Conservation (phyloP, 2,329 filamentous ascomycete genomes). For the Botrytis squamosa region DNA sequence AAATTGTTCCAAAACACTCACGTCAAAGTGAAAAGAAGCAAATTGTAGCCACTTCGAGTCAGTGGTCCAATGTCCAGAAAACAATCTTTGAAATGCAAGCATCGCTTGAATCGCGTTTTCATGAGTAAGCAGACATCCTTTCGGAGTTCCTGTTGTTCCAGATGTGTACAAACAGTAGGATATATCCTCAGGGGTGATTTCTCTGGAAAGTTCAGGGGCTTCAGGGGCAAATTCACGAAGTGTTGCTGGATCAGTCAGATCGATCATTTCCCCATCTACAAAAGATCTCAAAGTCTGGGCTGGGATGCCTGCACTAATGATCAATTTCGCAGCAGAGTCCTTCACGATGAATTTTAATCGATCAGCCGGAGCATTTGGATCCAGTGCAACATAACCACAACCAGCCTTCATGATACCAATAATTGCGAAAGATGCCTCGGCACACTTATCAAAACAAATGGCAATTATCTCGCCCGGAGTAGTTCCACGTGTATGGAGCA, state of each 20-base stretch:
- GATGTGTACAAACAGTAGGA: constrained; percentile 42
- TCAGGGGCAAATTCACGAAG: constrained; percentile 28
- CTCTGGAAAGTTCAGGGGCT: constrained; percentile 30
- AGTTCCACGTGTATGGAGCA: constrained; percentile 54
- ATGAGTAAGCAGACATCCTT: constrained; percentile 76
- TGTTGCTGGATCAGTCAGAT: constrained; percentile 32
- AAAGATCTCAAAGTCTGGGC: constrained; percentile 41
- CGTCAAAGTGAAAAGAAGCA: constrained; percentile 91
- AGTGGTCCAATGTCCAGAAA: constrained; percentile 69
- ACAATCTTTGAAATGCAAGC: constrained; percentile 79
- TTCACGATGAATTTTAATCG: constrained; percentile 38
- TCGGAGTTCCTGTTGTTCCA: constrained; percentile 42
- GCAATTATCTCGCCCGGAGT: constrained; percentile 50
- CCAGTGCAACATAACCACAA: constrained; percentile 43
- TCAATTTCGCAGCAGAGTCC: constrained; percentile 65
- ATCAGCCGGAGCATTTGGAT: constrained; percentile 41
- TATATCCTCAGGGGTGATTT: constrained; percentile 33
- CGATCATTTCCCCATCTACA: constrained; percentile 28
- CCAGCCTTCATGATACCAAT: constrained; percentile 42
- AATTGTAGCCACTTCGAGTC: constrained; percentile 86
- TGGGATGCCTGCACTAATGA: constrained; percentile 58
- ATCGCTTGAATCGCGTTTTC: constrained; percentile 88
- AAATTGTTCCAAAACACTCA: constrained; percentile 89
- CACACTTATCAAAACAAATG: constrained; percentile 43
- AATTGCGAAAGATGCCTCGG: constrained; percentile 41